Base-by-base conservation (phyloP, 2,329 filamentous ascomycete genomes). In the Colletotrichum musae region DNA sequence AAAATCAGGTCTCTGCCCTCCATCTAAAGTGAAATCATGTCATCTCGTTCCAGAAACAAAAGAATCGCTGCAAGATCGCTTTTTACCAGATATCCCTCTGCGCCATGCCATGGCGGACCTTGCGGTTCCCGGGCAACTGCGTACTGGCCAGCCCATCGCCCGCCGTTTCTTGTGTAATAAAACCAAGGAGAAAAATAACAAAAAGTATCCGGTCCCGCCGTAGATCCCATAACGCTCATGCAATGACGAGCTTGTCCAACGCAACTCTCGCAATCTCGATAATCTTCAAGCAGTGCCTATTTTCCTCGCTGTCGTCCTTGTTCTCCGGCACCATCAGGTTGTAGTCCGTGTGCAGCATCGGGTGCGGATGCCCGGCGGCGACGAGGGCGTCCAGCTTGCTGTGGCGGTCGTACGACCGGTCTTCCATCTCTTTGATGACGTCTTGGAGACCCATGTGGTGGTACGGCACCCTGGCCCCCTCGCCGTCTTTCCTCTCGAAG, bases 161-260 rank as follows among this genome's bases (percentile, higher is more conserved):
- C 16, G 16, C 4, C 21, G 18, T 24, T 13, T 18, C 16, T 26
- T 26, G 59, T 24, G 4, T 16, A 47, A 47, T 18, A 47, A 47
- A 47, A 10, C 50, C 43, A 36, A 54, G 10, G 16, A 28, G 13
- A n/a, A 12, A 28, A 43, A 47, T 0, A 39, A 41, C 6, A 28
- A 39, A 18, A 47, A 4, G 10, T 10, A 36, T 36, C 10, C 10
- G 32, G 21, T 24, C 10, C 9, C 32, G 16, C 43, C 16, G 5
- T 18, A 16, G 6, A 28, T 41, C 21, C 51, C 13, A 39, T 26
- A 5, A 41, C 15, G 36, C 47, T 80, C 74, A 89, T 18, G 86
- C 80, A 77, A 91, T 90, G 13, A 87, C 80, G 26, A 91, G 77
- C 32, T 82, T 83, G 36, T 89, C 85, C 59, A 91, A 81, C 2